Conservation (phyloP, 768 basidiomycete species). For the Russula vinacea region DNA sequence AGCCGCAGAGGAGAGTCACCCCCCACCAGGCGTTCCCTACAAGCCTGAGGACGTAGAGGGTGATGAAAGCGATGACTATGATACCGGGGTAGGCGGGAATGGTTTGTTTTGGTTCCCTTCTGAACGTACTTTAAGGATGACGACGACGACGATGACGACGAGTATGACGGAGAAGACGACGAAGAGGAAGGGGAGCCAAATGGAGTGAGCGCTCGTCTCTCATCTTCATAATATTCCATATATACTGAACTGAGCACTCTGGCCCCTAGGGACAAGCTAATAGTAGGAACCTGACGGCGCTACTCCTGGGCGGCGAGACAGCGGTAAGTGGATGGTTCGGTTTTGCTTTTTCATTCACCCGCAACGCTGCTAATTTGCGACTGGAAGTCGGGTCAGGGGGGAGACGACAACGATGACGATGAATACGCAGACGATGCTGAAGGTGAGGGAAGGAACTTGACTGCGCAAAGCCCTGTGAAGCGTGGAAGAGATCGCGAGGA, state of each 20-base stretch:
- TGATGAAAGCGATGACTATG: conserved; percentile 26
- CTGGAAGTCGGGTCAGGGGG: conserved; percentile 1
- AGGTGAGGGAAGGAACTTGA: not conserved
- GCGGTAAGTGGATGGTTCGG: conserved; percentile 5
- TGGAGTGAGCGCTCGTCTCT: conserved; percentile 8
- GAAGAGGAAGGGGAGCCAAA: conserved; percentile 18
- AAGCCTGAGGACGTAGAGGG: conserved; percentile 7
- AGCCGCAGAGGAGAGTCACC: conserved; percentile 6
- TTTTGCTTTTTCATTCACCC: not conserved
- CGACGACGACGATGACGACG: conserved; percentile 9
- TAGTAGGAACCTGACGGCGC: conserved; percentile 13
- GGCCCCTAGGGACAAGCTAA: not conserved
- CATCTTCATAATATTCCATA: not conserved
- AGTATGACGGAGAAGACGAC: not conserved
- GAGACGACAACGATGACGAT: not conserved
- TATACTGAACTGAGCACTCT: not conserved
- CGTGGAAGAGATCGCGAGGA: conserved; percentile 12
- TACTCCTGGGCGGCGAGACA: conserved; percentile 6
- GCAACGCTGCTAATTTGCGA: not conserved
- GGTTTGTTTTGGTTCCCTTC: not conserved
- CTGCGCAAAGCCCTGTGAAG: conserved; percentile 9
- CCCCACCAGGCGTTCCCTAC: not conserved
- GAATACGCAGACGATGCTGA: conserved; percentile 7
- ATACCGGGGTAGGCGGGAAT: conserved; percentile 12
- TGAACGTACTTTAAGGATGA: conserved; percentile 9